Evolutionary conservation across 1,139 yeast genomes (phyloP).

Genomic region (Candida buenavistaensis): DNA sequence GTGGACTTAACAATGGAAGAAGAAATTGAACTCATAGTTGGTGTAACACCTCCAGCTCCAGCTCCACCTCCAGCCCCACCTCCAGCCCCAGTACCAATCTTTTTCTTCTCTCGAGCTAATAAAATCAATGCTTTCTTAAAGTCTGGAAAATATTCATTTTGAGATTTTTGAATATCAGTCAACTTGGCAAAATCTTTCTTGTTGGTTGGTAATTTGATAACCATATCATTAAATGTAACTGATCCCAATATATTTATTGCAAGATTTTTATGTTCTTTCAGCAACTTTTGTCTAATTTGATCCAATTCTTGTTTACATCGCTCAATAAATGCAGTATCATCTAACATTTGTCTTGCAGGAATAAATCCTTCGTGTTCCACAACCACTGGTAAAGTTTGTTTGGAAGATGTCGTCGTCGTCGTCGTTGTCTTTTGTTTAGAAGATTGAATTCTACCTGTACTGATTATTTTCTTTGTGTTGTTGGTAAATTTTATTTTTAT

Average conservation of each 20-base stretch:
- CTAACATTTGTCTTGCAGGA: conserved; percentile 12
- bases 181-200: conserved; percentile 50
- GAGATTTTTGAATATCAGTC: conserved; percentile 39
- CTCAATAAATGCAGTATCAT: conserved; percentile 27
- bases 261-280: conserved; percentile 41
- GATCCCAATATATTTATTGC: conserved; percentile 48
- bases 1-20: conserved; percentile 2
- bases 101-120: conserved; percentile 34
- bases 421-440: no score
- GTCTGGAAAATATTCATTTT: conserved; percentile 42
- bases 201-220: conserved; percentile 53
- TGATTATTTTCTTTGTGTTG: no score
- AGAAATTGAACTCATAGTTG: not conserved
- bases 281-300: conserved; percentile 43
- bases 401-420: no score
- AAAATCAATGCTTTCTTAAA: conserved; percentile 46
- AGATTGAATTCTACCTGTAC: no score
- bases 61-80: no score
- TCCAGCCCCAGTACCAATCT: conserved; percentile 7
- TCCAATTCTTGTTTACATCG: conserved; percentile 44
- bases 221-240: conserved; percentile 53
- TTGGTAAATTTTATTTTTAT: conserved; percentile 39
- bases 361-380: no score
- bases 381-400: no score
- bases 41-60: conserved; percentile 1